Evolutionary conservation across 2,329 filamentous ascomycete species (phyloP).

Genomic region (Lachnellula hyalina): DNA sequence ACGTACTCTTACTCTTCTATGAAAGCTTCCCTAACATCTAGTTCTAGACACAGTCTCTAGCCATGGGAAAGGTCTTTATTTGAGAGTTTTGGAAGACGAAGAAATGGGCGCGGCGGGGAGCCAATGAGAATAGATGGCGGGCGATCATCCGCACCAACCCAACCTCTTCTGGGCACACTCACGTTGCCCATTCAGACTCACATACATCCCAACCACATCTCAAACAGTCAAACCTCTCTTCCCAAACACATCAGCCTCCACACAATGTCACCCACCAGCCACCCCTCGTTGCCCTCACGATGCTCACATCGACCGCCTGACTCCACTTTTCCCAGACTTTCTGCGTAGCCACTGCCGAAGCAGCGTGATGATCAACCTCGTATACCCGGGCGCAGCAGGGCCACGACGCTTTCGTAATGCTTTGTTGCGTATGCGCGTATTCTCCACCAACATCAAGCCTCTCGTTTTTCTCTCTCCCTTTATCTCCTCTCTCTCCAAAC

Average conservation of each 20-base stretch:
- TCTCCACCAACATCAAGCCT: background rate
- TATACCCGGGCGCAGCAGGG: constrained; percentile 4
- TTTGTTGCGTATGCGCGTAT: background rate
- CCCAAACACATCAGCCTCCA: background rate
- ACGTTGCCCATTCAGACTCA: background rate
- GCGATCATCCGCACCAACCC: background rate
- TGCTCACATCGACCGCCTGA: background rate
- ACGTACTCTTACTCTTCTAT: too few species aligned
- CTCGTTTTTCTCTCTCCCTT: background rate
- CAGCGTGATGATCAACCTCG: background rate
- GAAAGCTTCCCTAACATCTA: too few species aligned
- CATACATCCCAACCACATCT: background rate
- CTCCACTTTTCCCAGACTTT: constrained; percentile 11
- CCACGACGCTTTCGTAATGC: background rate
- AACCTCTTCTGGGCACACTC: background rate
- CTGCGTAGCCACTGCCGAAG: constrained; percentile 4
- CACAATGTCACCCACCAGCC: background rate
- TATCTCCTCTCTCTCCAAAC: background rate
- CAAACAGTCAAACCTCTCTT: background rate
- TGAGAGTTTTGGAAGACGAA: too few species aligned
- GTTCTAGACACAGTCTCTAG: too few species aligned
- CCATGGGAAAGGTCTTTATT: too few species aligned
- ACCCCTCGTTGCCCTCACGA: background rate
- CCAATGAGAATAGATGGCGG: background rate
- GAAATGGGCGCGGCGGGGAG: too few species aligned